These are phyloP conservation scores for Geoglossum cookeanum DNA, from an alignment of 2,329 filamentous ascomycete genomes.

Conservation along the genomic window DNA sequence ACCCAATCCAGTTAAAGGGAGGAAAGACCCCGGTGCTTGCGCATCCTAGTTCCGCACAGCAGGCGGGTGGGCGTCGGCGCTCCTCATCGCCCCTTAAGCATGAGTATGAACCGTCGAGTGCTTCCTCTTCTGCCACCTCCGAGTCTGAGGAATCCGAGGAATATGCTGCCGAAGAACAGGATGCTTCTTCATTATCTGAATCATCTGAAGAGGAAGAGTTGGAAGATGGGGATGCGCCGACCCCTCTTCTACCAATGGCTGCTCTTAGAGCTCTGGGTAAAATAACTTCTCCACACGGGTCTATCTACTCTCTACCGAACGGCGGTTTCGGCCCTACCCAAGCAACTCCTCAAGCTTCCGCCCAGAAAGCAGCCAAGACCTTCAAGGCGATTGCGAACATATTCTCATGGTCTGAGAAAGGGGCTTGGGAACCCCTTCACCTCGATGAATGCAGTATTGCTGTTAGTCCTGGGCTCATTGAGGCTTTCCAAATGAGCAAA, in stretches of 20 bases:
- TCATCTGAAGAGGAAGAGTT: constrained; percentile 35
- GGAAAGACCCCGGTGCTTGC: constrained; percentile 27
- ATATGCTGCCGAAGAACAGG: constrained; percentile 35
- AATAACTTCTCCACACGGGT: constrained; percentile 20
- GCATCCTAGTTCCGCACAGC: constrained; percentile 25
- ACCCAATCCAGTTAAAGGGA: constrained; percentile 26
- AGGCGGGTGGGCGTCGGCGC: constrained; percentile 28
- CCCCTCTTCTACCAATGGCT: constrained; percentile 16
- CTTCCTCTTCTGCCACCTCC: constrained; percentile 36
- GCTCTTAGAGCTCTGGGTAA: constrained; percentile 22
- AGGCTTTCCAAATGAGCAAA: constrained; percentile 37
- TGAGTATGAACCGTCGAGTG: constrained; percentile 78
- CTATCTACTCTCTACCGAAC: constrained; percentile 23
- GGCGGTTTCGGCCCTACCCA: constrained; percentile 59
- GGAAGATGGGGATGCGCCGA: constrained; percentile 27
- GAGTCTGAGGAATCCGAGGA: constrained; percentile 35
- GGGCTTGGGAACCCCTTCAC: constrained; percentile 40
- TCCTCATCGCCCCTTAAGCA: constrained; percentile 91
- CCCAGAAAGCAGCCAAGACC: constrained; percentile 27
- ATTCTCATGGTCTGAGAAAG: constrained; percentile 44
- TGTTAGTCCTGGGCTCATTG: constrained; percentile 43
- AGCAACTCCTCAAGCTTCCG: constrained; percentile 37
- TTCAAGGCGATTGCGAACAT: constrained; percentile 38
- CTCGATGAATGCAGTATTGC: constrained; percentile 43
- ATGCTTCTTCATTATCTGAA: constrained; percentile 25